Conservation (phyloP, 345 rosid species). For the Ricinus communis region DNA sequence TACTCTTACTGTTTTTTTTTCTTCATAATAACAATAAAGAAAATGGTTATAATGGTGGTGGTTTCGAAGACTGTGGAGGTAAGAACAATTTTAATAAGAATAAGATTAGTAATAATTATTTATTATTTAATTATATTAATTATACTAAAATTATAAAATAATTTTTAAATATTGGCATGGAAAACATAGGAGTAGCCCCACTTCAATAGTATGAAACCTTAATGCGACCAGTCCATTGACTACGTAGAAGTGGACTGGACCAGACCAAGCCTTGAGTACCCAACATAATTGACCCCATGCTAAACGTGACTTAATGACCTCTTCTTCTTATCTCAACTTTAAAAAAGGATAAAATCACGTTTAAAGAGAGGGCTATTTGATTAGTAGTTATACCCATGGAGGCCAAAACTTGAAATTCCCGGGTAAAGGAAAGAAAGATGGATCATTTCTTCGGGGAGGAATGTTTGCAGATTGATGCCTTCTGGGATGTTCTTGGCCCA, state of each 20-base stretch:
- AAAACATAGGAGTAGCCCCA: too few relatives aligned
- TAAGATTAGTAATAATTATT: too few relatives aligned
- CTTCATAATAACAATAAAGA: too few relatives aligned
- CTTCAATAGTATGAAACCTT: too few relatives aligned
- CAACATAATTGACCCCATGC: slow-evolving; percentile 26
- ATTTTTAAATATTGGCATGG: too few relatives aligned
- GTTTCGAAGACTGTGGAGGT: too few relatives aligned
- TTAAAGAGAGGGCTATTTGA: slow-evolving; percentile 3
- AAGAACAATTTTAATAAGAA: too few relatives aligned
- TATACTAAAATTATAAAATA: too few relatives aligned
- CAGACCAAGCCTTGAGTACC: neutral
- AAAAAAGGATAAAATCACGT: neutral
- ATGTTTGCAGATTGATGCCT: slow-evolving; percentile 18
- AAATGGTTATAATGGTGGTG: too few relatives aligned
- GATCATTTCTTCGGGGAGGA: slow-evolving; percentile 28
- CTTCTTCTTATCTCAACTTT: neutral
- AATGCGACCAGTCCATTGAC: neutral
- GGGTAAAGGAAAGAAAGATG: slow-evolving; percentile 16
- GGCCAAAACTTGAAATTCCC: slow-evolving; percentile 11
- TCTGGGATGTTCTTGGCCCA: slow-evolving; percentile 28
- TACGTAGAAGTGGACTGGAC: neutral
- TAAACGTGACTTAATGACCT: neutral
- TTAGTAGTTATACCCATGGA: neutral
- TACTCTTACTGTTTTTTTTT: too few relatives aligned
- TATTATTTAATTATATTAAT: too few relatives aligned